Evolutionary conservation across 805 yeast species (phyloP), one percentile per base, ranked within the genome.

Genomic region (Lachancea thermotolerans): DNA sequence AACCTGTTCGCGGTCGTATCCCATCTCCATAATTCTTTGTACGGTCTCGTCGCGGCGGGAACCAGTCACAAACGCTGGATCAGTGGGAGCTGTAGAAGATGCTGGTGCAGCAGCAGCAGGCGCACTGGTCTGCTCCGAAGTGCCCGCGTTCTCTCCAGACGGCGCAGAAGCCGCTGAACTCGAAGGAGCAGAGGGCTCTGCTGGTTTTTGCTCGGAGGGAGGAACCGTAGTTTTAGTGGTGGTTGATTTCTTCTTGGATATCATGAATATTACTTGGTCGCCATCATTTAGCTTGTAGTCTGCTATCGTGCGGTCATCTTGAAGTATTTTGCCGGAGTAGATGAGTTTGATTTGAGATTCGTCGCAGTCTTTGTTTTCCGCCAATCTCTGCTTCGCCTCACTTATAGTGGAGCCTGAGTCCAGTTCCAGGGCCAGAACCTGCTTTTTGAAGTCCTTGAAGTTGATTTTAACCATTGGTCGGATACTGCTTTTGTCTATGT

Each of bases 241-340:
- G n/a, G 54, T 42, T 1, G 65, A 47, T 32, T 64, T 61, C 56
- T 71, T 70, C 64, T 78, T 79, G 34, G 90, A 77, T 42, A 89
- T 77, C 98, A 93, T 91, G 65, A 89, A 91, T 46, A 93, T 90
- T 44, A 93, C 80, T 56, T 89, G 91, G 57, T 88, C 96, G 35
- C 74, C 80, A 31, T 83, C 90, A 63, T 88, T 87, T 55, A 91
- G 76, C 52, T 85, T 84, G 63, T 81, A 82, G 7, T 76, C 73
- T 41, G 75, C 83, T 48, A 91, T 72, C 2, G 84, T 73, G 60
- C 87, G 85, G 38, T 78, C 85, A 69, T 93, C 95, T 58, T 79
- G 87, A 41, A 93, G 78, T 37, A 93, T 91, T 61, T 89, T 89
- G 41, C 90, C 96, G 1, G 97, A 88, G 64, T 83, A 93, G 49